A percentile compares a stretch with the other conserved stretches of the same genome.
Conservation (phyloP, 768 basidiomycete species). For the Exidia glandulosa region DNA sequence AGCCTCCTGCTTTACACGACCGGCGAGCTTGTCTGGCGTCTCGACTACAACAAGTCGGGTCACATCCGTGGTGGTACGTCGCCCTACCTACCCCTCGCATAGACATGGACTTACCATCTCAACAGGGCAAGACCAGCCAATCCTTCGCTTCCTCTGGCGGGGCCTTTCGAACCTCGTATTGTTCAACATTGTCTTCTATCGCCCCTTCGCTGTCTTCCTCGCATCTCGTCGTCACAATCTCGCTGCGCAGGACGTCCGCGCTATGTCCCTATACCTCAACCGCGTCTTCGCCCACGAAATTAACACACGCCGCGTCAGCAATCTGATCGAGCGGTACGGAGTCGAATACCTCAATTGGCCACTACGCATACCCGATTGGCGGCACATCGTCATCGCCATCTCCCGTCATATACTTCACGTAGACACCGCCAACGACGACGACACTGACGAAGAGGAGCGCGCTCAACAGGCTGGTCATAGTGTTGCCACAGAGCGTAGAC, state of each 20-base stretch:
- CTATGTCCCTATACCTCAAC: neutral
- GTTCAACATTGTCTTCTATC: neutral
- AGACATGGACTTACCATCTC: neutral
- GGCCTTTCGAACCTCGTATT: neutral
- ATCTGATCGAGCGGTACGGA: neutral
- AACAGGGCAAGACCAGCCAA: neutral
- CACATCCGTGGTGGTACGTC: neutral
- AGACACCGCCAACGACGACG: neutral
- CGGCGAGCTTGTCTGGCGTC: neutral
- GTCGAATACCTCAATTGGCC: neutral
- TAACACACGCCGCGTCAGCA: neutral
- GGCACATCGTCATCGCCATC: neutral
- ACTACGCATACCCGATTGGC: neutral
- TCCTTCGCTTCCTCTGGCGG: neutral
- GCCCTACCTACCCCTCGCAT: neutral
- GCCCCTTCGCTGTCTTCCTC: neutral
- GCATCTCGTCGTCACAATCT: neutral
- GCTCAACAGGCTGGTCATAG: neutral
- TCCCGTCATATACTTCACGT: neutral
- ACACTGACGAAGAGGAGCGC: neutral
- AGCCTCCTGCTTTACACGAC: neutral
- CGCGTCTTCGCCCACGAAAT: neutral
- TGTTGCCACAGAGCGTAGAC: neutral
- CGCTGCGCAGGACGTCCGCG: neutral
- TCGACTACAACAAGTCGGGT: neutral